Conservation (phyloP, 2,329 filamentous ascomycete genomes). For the Cryoendolithus antarcticus region DNA sequence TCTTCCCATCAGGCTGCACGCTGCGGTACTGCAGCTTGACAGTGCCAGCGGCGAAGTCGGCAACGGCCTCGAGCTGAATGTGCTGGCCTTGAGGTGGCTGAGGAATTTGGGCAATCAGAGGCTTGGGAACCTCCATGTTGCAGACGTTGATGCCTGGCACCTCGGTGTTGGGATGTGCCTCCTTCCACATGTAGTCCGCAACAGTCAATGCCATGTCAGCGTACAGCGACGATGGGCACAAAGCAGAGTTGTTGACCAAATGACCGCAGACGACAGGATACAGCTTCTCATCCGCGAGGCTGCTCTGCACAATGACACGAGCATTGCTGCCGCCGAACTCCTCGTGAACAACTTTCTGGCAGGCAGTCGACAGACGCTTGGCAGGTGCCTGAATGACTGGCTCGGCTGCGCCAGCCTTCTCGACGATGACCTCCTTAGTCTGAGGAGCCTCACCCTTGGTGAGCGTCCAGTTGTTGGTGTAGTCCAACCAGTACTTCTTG, state of each 20-base stretch:
- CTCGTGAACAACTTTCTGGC: conserved; percentile 52
- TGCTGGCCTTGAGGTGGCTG: conserved; percentile 42
- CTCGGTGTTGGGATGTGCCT: conserved; percentile 44
- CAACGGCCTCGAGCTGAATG: conserved; percentile 48
- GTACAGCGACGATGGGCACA: conserved; percentile 53
- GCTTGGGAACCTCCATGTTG: conserved; percentile 57
- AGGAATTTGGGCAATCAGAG: conserved; percentile 48
- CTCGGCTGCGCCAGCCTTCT: conserved; percentile 23
- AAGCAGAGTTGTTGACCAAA: conserved; percentile 52
- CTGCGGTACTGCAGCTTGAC: conserved; percentile 46
- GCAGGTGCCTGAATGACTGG: conserved; percentile 33
- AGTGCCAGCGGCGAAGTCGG: conserved; percentile 42
- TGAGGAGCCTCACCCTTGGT: conserved; percentile 50
- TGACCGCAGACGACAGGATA: conserved; percentile 52
- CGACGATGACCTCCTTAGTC: conserved; percentile 26
- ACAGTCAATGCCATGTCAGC: conserved; percentile 55
- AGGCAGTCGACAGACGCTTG: conserved; percentile 49
- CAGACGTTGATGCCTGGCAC: conserved; percentile 51
- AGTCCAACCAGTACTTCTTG: conserved; percentile 63
- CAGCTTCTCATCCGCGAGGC: conserved; percentile 52
- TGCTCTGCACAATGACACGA: conserved; percentile 51
- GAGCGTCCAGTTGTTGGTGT: conserved; percentile 59
- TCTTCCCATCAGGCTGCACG: conserved; percentile 47
- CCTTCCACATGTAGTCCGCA: conserved; percentile 55
- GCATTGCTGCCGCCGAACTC: conserved; percentile 48